Conservation (phyloP, 2,329 filamentous ascomycete species). For the Metarhizium album region DNA sequence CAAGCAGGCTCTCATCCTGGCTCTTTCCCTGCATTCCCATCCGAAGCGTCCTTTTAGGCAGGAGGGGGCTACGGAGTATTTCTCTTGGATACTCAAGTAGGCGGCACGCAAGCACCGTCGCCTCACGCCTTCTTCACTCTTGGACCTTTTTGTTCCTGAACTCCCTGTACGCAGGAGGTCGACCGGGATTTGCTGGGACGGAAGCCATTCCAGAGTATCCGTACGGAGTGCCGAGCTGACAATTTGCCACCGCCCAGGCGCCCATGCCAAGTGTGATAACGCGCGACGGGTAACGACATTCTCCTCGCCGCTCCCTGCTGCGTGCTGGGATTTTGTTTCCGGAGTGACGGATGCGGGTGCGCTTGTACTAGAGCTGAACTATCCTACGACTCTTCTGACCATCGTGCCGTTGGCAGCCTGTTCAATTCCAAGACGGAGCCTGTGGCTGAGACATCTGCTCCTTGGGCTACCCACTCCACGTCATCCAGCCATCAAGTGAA, state of each 20-base stretch:
- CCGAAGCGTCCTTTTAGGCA: background rate
- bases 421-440: conserved; percentile 8
- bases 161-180: background rate
- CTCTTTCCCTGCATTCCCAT: background rate
- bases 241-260: background rate
- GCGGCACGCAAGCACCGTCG: background rate
- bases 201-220: too few relatives aligned
- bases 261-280: background rate
- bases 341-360: conserved; percentile 13
- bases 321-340: conserved; percentile 8
- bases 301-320: background rate
- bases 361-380: background rate
- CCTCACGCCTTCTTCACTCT: background rate
- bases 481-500: background rate
- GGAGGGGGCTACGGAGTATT: background rate
- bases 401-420: conserved; percentile 5
- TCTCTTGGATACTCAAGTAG: too few relatives aligned
- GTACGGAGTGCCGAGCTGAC: background rate
- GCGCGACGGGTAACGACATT: background rate
- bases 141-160: background rate
- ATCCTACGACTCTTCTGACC: background rate
- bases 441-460: conserved; percentile 15
- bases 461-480: conserved; percentile 5
- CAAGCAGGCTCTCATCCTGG: background rate
- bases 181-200: background rate